Evolutionary conservation across 2,329 filamentous ascomycete species (phyloP), one percentile per base, ranked within the genome.

Genomic region (Fusarium austroafricanum): DNA sequence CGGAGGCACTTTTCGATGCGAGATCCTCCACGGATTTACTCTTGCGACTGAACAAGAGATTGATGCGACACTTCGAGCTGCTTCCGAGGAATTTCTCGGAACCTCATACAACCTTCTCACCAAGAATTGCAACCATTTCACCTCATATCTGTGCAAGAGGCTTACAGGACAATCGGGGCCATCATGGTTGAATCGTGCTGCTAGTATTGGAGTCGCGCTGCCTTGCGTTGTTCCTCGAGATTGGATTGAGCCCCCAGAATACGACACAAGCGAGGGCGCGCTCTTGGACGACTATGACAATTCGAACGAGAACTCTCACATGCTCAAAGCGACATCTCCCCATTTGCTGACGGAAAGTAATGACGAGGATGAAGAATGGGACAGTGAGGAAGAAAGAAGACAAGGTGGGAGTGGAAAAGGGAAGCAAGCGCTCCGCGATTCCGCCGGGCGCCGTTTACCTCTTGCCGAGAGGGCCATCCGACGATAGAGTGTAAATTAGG

Each of bases 51-150:
- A 87, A 21, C 80, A 85, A 57, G 92, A 96, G 78, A 90, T 96
- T 69, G 89, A 93, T 52, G 75, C 82, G 15, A 90, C 92, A 39
- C 86, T 96, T 43, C 87, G 86, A 71, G 83, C 83, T 57, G 90
- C 90, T 14, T 92, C 90, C 2, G 86, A 90, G 40, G 85, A 90
- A 70, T 96, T 96, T 73, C 84, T 89, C 57, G 93, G 93, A 23
- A 89, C 89, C 0, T 86, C 86, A 15, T 96, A 96, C 79, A 95
- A 96, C 74, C 86, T 96, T 15, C 84, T 96, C 43, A 93, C 90
- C 20, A 89, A 89, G 71, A 96, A 96, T 78, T 96, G 93, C 84
- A 96, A 96, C 77, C 93, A 96, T 77, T 96, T 96, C 77, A 95
- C 92, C 3, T 89, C 88, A 20, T 88, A 91, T 72, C 84, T 96